Evolutionary conservation across 2,329 filamentous ascomycete species (phyloP).

Genomic region (Periglandula ipomoeae): DNA sequence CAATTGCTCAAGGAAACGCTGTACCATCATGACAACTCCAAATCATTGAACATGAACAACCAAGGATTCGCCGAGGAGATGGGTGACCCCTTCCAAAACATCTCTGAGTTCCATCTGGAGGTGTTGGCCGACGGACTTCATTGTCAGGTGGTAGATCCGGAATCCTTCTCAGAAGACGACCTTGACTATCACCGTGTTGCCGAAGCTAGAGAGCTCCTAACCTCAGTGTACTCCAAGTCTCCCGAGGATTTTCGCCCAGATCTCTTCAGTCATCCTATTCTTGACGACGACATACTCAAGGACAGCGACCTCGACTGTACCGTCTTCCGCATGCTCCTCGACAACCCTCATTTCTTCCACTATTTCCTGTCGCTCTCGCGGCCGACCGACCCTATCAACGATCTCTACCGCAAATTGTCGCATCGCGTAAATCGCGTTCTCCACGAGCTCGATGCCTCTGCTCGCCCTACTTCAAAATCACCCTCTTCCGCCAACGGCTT

Average conservation of each 20-base stretch:
- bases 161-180: conserved; percentile 19
- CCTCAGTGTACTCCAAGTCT: conserved; percentile 29
- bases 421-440: conserved; percentile 40
- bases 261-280: conserved; percentile 28
- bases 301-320: too few species aligned
- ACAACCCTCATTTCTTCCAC: too few species aligned
- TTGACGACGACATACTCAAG: too few species aligned
- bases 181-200: conserved; percentile 30
- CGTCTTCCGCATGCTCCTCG: too few species aligned
- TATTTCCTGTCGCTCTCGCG: conserved; percentile 32
- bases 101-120: conserved; percentile 42
- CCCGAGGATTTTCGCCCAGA: conserved; percentile 38
- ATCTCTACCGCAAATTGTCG: conserved; percentile 38
- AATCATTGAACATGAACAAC: too few species aligned
- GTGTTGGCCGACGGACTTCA: conserved; percentile 43
- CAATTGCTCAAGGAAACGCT: too few species aligned
- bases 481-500: too few species aligned
- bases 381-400: conserved; percentile 34
- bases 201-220: conserved; percentile 43
- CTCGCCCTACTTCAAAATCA: too few species aligned
- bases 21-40: too few species aligned
- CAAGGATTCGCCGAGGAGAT: conserved; percentile 38
- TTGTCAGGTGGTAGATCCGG: conserved; percentile 31
- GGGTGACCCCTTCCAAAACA: conserved; percentile 37
- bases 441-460: conserved; percentile 27